phyloP scores from a whole-genome alignment of 2,329 filamentous ascomycete species.

The Hypoxylon sp. region DNA sequence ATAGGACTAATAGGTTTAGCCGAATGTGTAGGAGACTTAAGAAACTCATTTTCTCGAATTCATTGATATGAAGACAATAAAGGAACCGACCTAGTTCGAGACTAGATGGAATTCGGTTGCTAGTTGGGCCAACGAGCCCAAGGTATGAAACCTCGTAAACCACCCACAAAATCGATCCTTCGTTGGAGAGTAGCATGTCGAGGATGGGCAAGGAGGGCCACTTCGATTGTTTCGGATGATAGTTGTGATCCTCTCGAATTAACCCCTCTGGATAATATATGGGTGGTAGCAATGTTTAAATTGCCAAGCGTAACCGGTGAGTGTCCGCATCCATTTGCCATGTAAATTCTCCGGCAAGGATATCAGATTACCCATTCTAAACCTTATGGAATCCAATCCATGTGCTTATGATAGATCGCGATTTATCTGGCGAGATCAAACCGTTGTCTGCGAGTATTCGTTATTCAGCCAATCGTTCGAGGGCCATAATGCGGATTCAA shows the following conservation, averaged over 20 bases:
- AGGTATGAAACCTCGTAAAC: background rate
- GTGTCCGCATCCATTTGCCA: background rate
- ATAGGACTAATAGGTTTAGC: background rate
- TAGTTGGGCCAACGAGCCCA: background rate
- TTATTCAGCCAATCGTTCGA: slow-evolving; percentile 54
- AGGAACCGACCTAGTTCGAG: background rate
- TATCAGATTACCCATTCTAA: background rate
- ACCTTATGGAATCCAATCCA: background rate
- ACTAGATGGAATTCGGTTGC: background rate
- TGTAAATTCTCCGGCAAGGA: background rate
- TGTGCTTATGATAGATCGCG: background rate
- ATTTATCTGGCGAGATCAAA: slow-evolving; percentile 39
- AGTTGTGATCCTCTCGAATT: slow-evolving; percentile 11
- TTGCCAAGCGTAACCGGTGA: slow-evolving; percentile 26
- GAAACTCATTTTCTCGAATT: background rate
- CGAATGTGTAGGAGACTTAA: background rate
- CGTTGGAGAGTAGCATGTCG: background rate
- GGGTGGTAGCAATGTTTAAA: slow-evolving; percentile 17
- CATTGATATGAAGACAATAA: background rate
- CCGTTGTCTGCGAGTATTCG: slow-evolving; percentile 51
- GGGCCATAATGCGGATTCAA: slow-evolving; percentile 54
- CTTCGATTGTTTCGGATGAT: background rate
- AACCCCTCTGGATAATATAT: slow-evolving; percentile 32
- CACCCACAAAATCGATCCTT: background rate
- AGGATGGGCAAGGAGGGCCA: background rate